Evolutionary conservation across 768 basidiomycete species (phyloP), one percentile per base, ranked within the genome.

Genomic region (Coprinopsis sp.): DNA sequence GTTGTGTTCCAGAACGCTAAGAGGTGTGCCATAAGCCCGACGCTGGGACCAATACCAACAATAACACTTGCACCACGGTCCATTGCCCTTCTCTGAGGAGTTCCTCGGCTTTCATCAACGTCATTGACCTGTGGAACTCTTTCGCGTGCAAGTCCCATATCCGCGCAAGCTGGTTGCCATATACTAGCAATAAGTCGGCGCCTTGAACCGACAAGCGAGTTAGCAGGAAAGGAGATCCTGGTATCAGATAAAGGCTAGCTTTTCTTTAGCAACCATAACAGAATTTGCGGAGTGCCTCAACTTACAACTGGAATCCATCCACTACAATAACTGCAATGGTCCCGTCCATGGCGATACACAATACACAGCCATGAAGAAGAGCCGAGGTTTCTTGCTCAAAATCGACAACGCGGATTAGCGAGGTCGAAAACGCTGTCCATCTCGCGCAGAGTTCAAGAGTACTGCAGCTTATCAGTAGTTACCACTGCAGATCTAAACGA

Each of bases 101-200:
- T 39, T 91, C 91, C 40, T 80, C 77, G 0, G 85, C 91, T 58
- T 87, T 92, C 33, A 84, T 84, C 6, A 71, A 54, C 4, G 74
- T 74, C 77, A 89, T 89, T 0, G 91, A 88, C 39, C 95, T 69
- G 74, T 91, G 78, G 54, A 98, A 85, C 55, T 96, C 93, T 47
- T 77, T 76, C 0, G 83, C 86, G 51, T 80, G 78, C 13, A 84
- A 68, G 56, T 97, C 90, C 92, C 96, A 99, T 2, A 94, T 65
- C 33, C 96, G 73, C 1, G 87, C 89, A 44, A 83, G 78, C 2
- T 78, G 81, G 51, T 88, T 82, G 2, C 70, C 70, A 62, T 97
- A 97, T 1, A 86, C 63, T 5, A 94, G 66, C 42, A 96, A 58
- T 23, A 96, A 62, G 48, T 89, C 83, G 44, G 84, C 76, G 13